Evolutionary conservation across 768 basidiomycete genomes (phyloP).

Genomic region (Suillus tomentosus): DNA sequence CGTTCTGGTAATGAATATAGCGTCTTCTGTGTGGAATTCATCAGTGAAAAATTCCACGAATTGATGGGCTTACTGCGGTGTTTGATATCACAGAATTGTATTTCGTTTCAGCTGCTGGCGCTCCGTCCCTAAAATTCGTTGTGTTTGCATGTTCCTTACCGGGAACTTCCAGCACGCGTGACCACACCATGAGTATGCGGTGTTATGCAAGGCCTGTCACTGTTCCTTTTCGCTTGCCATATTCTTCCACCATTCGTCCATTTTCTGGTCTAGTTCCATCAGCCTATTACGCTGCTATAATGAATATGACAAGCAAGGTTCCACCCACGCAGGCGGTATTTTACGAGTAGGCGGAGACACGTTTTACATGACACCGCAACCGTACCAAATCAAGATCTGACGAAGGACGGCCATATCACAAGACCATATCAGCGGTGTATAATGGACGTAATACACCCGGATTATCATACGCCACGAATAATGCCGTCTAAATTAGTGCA

Average conservation of each 20-base stretch:
- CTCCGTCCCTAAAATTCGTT: no score
- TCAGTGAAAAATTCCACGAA: neutral
- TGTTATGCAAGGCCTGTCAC: no score
- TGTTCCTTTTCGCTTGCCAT: no score
- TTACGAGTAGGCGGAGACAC: no score
- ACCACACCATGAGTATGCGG: no score
- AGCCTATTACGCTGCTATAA: no score
- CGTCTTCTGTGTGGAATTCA: neutral
- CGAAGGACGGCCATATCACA: neutral
- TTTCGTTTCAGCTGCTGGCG: neutral
- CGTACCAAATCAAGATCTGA: slow-evolving; percentile 5
- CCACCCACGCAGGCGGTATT: no score
- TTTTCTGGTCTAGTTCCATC: no score
- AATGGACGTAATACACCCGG: slow-evolving; percentile 3
- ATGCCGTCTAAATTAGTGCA: neutral
- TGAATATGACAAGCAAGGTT: no score
- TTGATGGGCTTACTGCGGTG: slow-evolving; percentile 3
- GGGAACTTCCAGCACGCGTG: no score
- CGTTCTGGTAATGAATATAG: neutral
- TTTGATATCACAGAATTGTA: neutral
- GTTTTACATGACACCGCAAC: neutral
- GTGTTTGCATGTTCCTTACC: no score
- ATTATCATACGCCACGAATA: neutral
- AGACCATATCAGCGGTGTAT: neutral
- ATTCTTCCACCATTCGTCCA: no score